phyloP scores from a whole-genome alignment of 768 basidiomycete species.

The Plicaturopsis crispa region DNA sequence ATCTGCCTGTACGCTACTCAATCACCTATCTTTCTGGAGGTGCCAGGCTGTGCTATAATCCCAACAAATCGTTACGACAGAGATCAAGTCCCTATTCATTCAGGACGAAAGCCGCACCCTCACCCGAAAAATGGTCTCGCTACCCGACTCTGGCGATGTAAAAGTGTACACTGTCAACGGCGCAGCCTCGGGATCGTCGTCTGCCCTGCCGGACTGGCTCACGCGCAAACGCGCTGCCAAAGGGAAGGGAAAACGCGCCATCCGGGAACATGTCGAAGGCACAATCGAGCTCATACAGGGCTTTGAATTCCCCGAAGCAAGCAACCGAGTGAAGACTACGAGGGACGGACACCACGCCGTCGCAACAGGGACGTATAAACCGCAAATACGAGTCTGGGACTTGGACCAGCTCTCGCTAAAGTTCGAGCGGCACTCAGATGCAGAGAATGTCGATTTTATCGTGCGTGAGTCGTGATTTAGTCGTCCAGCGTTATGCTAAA shows the following conservation, averaged over 20 bases:
- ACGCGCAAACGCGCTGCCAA: conserved; percentile 58
- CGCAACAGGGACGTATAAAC: conserved; percentile 96
- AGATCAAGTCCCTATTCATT: not conserved
- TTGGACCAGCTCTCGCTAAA: conserved; percentile 87
- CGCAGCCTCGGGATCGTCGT: conserved; percentile 76
- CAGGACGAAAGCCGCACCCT: not conserved
- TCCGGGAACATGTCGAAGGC: conserved; percentile 71
- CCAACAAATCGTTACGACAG: not conserved
- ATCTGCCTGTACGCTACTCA: too few relatives aligned
- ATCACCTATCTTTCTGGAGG: too few relatives aligned
- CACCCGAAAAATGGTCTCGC: conserved; percentile 15
- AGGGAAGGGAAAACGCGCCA: conserved; percentile 58
- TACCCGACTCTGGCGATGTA: conserved; percentile 34
- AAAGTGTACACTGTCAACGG: conserved; percentile 98
- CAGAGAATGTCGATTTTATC: conserved; percentile 96
- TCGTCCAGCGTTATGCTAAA: not conserved
- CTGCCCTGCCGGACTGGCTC: conserved; percentile 94
- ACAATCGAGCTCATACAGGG: conserved; percentile 90
- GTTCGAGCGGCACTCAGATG: conserved; percentile 93
- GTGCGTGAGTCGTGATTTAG: conserved; percentile 59
- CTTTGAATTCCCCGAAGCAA: conserved; percentile 96
- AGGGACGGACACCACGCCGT: conserved; percentile 88
- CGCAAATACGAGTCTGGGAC: conserved; percentile 95
- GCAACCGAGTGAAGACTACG: conserved; percentile 85
- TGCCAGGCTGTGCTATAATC: not conserved